These are phyloP conservation scores for Talaromyces marneffei DNA, from an alignment of 2,329 filamentous ascomycete genomes.

Conservation along the genomic window DNA sequence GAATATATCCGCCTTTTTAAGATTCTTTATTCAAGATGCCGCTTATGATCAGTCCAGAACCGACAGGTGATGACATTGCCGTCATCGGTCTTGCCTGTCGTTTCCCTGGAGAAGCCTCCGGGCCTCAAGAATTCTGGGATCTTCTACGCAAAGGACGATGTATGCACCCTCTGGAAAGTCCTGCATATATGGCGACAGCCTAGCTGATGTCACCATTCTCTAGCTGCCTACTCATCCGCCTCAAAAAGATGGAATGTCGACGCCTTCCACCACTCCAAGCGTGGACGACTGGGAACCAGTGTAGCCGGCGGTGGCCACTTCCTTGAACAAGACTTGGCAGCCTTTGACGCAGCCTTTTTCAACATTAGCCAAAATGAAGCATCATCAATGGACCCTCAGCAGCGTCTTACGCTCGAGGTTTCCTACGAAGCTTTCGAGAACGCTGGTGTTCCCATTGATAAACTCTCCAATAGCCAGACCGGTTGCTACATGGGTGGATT, in stretches of 20 bases:
- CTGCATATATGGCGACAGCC: neutral
- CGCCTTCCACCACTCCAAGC: constrained; percentile 4
- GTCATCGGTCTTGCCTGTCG: constrained; percentile 12
- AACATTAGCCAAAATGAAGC: constrained; percentile 3
- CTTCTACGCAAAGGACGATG: constrained; percentile 15
- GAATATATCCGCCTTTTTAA: neutral
- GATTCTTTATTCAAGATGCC: neutral
- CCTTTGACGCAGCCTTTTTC: constrained; percentile 28
- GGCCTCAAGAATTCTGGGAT: neutral
- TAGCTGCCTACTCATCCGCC: constrained; percentile 8
- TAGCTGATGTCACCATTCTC: neutral
- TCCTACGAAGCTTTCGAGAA: constrained; percentile 14
- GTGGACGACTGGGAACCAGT: constrained; percentile 3
- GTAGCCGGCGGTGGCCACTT: constrained; percentile 7
- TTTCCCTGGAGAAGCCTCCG: constrained; percentile 5
- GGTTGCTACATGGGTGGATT: constrained; percentile 25
- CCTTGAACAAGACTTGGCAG: constrained; percentile 18
- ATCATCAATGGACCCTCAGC: constrained; percentile 9
- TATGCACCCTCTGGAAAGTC: neutral
- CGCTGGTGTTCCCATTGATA: constrained; percentile 18
- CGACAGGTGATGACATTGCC: constrained; percentile 2
- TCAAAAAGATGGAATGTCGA: constrained; percentile 5
- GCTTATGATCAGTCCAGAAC: neutral
- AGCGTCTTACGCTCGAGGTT: neutral
- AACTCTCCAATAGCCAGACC: constrained; percentile 21